Percentiles rank a stretch among this genome's conserved stretches.
These are phyloP conservation scores for Pezicula neosporulosa DNA, from an alignment of 2,329 filamentous ascomycete species.

Conservation along the genomic window DNA sequence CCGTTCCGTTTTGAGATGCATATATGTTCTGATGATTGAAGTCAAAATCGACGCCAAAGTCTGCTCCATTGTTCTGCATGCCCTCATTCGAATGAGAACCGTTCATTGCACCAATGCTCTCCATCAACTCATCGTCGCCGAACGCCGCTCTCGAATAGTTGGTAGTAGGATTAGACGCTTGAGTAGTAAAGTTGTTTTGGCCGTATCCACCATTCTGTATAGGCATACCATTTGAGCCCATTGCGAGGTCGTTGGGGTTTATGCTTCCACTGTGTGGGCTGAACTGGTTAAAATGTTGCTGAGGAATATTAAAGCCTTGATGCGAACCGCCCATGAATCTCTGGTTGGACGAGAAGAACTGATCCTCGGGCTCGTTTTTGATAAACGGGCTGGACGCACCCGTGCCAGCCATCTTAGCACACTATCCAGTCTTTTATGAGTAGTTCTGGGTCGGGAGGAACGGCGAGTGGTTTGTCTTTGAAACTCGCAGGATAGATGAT, in stretches of 20 bases:
- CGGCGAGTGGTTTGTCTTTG: constrained; percentile 14
- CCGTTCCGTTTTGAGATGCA: constrained; percentile 49
- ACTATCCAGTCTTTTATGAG: constrained; percentile 10
- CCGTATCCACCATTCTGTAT: constrained; percentile 43
- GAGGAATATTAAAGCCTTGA: constrained; percentile 36
- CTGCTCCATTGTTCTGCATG: constrained; percentile 49
- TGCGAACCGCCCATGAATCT: constrained; percentile 26
- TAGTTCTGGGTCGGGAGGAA: constrained; percentile 12
- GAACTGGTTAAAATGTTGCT: constrained; percentile 39
- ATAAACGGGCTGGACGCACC: constrained; percentile 53
- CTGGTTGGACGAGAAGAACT: constrained; percentile 40
- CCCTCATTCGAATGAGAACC: constrained; percentile 33
- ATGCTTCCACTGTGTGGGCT: constrained; percentile 51
- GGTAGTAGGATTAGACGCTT: constrained; percentile 53
- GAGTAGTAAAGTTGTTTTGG: constrained; percentile 53
- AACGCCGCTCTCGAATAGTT: constrained; percentile 79
- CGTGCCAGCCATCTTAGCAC: constrained; percentile 29
- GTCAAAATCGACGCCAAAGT: constrained; percentile 55
- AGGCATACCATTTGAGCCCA: constrained; percentile 56
- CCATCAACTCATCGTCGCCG: constrained; percentile 83
- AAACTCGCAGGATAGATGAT: constrained; percentile 8
- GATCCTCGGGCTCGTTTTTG: constrained; percentile 65
- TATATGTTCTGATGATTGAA: constrained; percentile 50
- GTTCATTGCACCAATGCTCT: constrained; percentile 55
- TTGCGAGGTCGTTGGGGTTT: constrained; percentile 81